phyloP scores from a whole-genome alignment of 441 rosid species.

The Croton laevigatus region DNA sequence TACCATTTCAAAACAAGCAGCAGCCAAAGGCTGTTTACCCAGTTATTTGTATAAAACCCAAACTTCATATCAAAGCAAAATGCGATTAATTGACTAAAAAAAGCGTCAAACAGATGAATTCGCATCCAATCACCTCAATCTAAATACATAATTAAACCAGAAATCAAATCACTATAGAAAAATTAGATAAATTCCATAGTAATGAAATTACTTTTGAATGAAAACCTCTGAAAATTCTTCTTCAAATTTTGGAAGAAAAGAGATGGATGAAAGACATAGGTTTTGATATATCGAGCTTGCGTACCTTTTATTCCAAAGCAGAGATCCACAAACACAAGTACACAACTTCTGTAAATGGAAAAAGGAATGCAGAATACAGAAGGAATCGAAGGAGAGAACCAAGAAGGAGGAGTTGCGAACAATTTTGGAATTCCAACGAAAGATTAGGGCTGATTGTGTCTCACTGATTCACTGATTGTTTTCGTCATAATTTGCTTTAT shows the following conservation, averaged over 20 bases:
- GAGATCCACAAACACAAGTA: not conserved
- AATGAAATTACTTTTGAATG: not conserved
- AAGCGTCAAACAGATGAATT: not conserved
- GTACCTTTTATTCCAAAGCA: conserved; percentile 15
- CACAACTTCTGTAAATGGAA: not conserved
- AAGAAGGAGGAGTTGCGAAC: not conserved
- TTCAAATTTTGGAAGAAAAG: not conserved
- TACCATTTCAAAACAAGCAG: not conserved
- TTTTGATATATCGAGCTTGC: not conserved
- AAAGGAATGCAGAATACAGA: not conserved
- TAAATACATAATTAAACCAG: conserved; percentile 4
- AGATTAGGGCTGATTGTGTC: conserved; percentile 41
- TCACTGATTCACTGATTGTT: not conserved
- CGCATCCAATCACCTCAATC: not conserved
- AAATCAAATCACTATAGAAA: not conserved
- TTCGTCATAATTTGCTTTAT: no score
- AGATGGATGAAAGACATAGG: not conserved
- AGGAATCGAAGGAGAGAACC: not conserved
- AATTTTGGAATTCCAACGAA: conserved; percentile 28
- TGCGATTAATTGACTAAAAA: not conserved
- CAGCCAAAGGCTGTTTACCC: not conserved
- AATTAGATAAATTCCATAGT: not conserved
- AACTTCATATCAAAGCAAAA: not conserved
- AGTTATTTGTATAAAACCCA: not conserved
- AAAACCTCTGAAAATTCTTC: not conserved